Base-by-base conservation (phyloP, 2,329 filamentous ascomycete species). In the Diplodia sapinea region DNA sequence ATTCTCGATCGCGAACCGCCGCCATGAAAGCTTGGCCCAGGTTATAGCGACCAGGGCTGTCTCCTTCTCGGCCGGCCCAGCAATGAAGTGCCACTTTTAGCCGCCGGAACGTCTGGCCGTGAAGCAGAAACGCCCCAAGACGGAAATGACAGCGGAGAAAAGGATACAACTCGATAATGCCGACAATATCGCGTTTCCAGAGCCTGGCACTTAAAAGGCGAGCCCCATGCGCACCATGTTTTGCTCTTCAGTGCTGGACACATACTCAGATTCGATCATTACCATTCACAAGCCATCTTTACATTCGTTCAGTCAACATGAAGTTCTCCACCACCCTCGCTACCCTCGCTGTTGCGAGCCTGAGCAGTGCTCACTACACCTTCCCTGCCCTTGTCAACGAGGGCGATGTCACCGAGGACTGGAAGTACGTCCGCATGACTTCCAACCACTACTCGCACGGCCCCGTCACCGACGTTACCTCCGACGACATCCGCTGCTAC, bases 401-500 rank as follows among this genome's bases (percentile, higher is more conserved):
- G 47, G 73, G 72, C 59, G 26, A 68, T 33, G 70, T 69, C 52
- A 72, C 74, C n/a, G 52, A 69, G 15, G 72, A 76, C 64, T 77
- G 76, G 76, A 70, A 74, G 54, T 73, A 72, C 31, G 74, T 78
- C 59, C 75, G 76, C 54, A 72, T 71, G 62, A 78, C 76, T 15
- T 70, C 70, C 38, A 78, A 78, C 71, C 71, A 71, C 69, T 71
- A 77, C 47, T 71, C 69, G 65, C 75, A 76, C 55, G 76, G 71
- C 17, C 72, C 73, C 20, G 69, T 77, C 29, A 72, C 69, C 26
- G 77, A 79, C 52, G 74, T 78, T 17, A 70, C 70, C 12, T 74
- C 73, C 2, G 20, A 66, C 4, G 73, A 74, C 40, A 75, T 79
- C 36, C 75, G 77, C 33, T 79, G 77, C 73, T 78, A 77, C 65